Evolutionary conservation across 345 rosid species (phyloP).

Genomic region (Aegle marmelos): DNA sequence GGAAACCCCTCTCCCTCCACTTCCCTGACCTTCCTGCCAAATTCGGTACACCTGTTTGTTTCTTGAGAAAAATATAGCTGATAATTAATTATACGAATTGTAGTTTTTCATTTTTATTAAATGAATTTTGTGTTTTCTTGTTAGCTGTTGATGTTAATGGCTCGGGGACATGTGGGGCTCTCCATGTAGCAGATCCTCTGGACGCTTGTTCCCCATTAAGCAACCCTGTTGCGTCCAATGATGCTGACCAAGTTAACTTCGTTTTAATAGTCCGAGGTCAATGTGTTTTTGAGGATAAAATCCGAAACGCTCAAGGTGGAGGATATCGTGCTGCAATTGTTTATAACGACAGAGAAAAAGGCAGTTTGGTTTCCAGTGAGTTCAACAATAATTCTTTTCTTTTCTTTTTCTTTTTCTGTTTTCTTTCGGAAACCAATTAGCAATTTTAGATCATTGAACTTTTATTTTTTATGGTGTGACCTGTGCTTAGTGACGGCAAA

Average conservation of each 20-base stretch:
- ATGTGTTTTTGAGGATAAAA: conserved; percentile 65
- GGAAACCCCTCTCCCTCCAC: conserved; percentile 44
- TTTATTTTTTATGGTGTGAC: neutral
- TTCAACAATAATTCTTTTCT: neutral
- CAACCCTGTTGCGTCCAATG: conserved; percentile 28
- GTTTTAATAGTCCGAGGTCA: conserved; percentile 58
- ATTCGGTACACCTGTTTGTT: conserved; percentile 43
- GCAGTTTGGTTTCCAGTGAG: conserved; percentile 65
- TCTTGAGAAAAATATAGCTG: neutral
- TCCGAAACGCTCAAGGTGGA: conserved; percentile 45
- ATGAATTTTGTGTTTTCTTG: neutral
- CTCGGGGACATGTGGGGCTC: conserved; percentile 58
- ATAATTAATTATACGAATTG: neutral
- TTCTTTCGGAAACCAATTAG: neutral
- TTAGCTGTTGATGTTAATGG: conserved; percentile 40
- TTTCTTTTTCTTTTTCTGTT: neutral
- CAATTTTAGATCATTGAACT: neutral
- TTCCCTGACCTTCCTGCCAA: conserved; percentile 75
- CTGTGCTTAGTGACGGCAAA: conserved; percentile 59
- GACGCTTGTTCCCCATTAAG: conserved; percentile 53
- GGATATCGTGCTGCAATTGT: conserved; percentile 65
- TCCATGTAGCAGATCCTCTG: conserved; percentile 51
- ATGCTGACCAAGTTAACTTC: conserved; percentile 30
- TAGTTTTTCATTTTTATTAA: neutral
- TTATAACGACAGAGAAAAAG: conserved; percentile 43